phyloP scores from a whole-genome alignment of 805 yeast genomes.

The Yamadazyma paraphyllophila region DNA sequence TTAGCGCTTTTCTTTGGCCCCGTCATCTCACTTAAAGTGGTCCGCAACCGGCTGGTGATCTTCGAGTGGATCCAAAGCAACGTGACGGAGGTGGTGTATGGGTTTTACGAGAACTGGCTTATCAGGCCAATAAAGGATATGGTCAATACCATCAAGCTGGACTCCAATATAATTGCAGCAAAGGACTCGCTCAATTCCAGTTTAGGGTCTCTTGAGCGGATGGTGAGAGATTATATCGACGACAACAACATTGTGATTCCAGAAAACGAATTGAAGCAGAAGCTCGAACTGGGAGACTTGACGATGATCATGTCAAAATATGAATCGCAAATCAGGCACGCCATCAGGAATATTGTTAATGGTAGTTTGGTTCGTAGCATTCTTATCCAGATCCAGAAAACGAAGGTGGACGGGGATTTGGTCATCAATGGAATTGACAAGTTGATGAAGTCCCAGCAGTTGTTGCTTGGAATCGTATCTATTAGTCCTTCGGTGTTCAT shows the following conservation, averaged over 20 bases:
- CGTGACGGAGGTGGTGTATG: conserved; percentile 58
- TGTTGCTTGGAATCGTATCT: conserved; percentile 91
- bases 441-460: conserved; percentile 83
- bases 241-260: conserved; percentile 12
- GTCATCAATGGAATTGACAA: conserved; percentile 91
- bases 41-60: conserved; percentile 54
- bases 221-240: conserved; percentile 69
- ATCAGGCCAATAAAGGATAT: conserved; percentile 71
- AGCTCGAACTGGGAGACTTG: conserved; percentile 71
- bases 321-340: conserved; percentile 70
- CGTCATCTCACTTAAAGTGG: conserved; percentile 35
- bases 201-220: conserved; percentile 75
- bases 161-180: conserved; percentile 62
- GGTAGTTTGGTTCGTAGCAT: conserved; percentile 78
- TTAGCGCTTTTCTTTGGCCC: conserved; percentile 53
- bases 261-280: conserved; percentile 35
- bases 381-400: conserved; percentile 90
- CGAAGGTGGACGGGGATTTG: conserved; percentile 90
- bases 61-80: conserved; percentile 56
- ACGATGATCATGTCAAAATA: conserved; percentile 77
- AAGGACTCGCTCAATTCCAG: conserved; percentile 78
- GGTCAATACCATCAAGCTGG: conserved; percentile 79
- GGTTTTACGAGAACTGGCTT: conserved; percentile 82
- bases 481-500: conserved; percentile 75
- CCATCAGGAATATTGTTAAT: conserved; percentile 57